These are phyloP conservation scores for Malus domestica DNA, from an alignment of 306 rosid genomes.

Conservation along the genomic window DNA sequence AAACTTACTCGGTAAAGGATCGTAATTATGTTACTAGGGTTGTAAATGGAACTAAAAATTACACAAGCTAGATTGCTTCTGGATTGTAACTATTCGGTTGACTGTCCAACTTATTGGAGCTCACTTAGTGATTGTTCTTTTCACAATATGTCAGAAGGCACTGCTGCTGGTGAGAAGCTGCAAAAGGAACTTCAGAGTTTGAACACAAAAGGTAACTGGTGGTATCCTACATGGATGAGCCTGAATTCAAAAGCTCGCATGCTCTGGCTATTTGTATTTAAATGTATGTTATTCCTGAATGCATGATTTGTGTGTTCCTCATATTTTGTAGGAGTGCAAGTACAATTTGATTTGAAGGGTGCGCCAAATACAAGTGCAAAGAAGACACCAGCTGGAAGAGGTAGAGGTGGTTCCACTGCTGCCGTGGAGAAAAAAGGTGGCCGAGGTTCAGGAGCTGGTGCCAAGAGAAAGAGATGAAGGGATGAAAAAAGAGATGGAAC, in stretches of 20 bases:
- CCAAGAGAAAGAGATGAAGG: conserved; percentile 79
- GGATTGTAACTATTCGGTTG: not conserved
- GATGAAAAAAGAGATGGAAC: not conserved
- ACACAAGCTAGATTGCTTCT: not conserved
- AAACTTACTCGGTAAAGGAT: not conserved
- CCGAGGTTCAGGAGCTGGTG: conserved; percentile 52
- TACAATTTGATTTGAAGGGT: conserved; percentile 73
- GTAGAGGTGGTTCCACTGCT: too few species aligned
- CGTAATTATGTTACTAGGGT: not conserved
- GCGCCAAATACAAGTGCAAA: conserved; percentile 47
- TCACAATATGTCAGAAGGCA: conserved; percentile 32
- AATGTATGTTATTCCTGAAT: not conserved
- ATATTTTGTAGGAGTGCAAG: conserved; percentile 48
- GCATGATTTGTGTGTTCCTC: conserved; percentile 1
- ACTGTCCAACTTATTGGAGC: not conserved
- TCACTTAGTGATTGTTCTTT: conserved; percentile 10
- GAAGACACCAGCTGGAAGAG: conserved; percentile 57
- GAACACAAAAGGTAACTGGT: not conserved
- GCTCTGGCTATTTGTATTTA: not conserved
- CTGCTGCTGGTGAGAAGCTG: conserved; percentile 66
- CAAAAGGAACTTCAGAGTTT: conserved; percentile 38
- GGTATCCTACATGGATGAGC: conserved; percentile 11
- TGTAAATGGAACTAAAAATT: not conserved
- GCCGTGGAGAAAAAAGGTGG: too few species aligned
- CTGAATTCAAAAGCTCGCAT: not conserved